Conservation (phyloP, 495 filamentous ascomycete species). For the Hypomontagnella submonticulosa region DNA sequence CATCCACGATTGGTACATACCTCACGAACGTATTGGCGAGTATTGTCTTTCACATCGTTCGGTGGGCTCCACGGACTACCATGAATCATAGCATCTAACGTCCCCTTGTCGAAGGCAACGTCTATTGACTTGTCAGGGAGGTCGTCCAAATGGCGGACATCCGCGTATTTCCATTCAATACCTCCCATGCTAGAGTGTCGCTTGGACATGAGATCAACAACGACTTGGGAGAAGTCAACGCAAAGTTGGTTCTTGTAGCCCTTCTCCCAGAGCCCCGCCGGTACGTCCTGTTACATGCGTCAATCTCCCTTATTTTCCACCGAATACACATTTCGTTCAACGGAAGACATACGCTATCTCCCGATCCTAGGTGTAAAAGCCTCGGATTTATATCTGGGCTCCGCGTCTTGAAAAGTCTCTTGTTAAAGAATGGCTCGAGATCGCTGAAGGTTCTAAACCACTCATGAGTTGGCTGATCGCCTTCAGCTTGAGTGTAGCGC, state of each 20-base stretch:
- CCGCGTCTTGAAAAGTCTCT: constrained; percentile 50
- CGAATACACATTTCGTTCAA: not conserved
- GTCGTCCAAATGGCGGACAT: constrained; percentile 63
- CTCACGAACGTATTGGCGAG: constrained; percentile 62
- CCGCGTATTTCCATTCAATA: constrained; percentile 61
- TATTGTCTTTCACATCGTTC: constrained; percentile 63
- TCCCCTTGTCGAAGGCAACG: constrained; percentile 71
- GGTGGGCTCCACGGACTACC: constrained; percentile 68
- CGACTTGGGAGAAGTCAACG: constrained; percentile 67
- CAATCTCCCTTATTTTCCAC: not conserved
- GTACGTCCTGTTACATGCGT: constrained; percentile 56
- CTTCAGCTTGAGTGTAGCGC: constrained; percentile 54
- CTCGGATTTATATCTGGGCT: constrained; percentile 44
- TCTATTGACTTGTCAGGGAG: constrained; percentile 56
- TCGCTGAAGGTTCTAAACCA: constrained; percentile 64
- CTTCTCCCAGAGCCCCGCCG: constrained; percentile 55
- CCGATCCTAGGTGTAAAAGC: constrained; percentile 69
- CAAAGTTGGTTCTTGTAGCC: constrained; percentile 66
- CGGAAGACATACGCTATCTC: constrained; percentile 61
- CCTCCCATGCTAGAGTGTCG: constrained; percentile 50
- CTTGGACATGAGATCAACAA: constrained; percentile 62
- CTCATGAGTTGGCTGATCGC: constrained; percentile 53
- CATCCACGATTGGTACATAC: constrained; percentile 42
- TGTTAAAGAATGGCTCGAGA: constrained; percentile 60
- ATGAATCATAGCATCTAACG: constrained; percentile 70